These are phyloP conservation scores for Dillenia suffruticosa DNA, from an alignment of 164 flowering plant species.

Conservation along the genomic window DNA sequence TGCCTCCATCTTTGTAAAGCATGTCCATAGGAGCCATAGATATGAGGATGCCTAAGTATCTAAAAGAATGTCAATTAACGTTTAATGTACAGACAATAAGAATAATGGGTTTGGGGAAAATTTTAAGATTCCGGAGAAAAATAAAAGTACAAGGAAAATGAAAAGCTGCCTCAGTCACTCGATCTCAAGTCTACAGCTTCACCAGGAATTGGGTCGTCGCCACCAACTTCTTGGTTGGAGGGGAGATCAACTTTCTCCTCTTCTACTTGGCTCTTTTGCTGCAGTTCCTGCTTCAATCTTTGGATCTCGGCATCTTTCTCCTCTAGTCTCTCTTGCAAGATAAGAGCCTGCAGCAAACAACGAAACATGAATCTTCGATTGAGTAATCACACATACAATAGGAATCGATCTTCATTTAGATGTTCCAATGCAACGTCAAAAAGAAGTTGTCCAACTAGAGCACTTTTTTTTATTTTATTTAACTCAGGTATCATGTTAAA, in stretches of 20 bases:
- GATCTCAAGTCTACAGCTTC: constrained; percentile 21
- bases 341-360: constrained; percentile 44
- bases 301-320: constrained; percentile 58
- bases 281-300: constrained; percentile 46
- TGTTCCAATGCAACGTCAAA: not conserved
- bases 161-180: no score
- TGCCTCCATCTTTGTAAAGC: no score
- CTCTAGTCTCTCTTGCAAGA: constrained; percentile 61
- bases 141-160: no score
- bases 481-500: no score
- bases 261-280: constrained; percentile 24
- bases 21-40: no score
- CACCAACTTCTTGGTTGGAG: constrained; percentile 15
- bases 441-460: not conserved
- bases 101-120: no score
- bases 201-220: constrained; percentile 17
- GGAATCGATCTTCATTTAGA: not conserved
- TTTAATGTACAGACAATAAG: constrained; percentile 5
- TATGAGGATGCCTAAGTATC: no score
- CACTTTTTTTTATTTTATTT: no score
- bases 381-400: not conserved
- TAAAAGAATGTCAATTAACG: constrained; percentile 2
- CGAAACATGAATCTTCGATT: not conserved
- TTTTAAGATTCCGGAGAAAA: no score
- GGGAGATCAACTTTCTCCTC: constrained; percentile 29